Percentiles rank a stretch among this genome's conserved stretches.
Evolutionary conservation across 768 basidiomycete genomes (phyloP).

Genomic region (Zangia roseola): DNA sequence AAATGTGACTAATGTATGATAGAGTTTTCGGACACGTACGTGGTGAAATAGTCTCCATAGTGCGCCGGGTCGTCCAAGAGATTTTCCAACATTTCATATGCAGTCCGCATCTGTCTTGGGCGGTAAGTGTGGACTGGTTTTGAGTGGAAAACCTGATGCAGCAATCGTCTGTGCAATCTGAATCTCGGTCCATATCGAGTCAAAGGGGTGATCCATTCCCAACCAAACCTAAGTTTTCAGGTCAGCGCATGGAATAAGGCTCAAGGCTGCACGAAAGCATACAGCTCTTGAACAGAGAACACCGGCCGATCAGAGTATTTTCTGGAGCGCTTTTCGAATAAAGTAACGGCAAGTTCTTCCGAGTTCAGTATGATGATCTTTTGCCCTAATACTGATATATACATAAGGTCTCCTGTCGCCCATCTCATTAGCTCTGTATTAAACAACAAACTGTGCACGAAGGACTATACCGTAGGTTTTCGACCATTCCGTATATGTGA

Average conservation of each 20-base stretch:
- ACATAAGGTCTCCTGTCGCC: slow-evolving; percentile 10
- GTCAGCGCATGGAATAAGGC: neutral
- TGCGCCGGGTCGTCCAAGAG: slow-evolving; percentile 7
- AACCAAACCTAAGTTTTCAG: slow-evolving; percentile 22
- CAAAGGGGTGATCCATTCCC: slow-evolving; percentile 5
- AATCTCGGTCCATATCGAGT: slow-evolving; percentile 23
- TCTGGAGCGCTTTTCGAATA: slow-evolving; percentile 51
- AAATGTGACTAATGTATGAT: neutral
- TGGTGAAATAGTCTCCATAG: slow-evolving; percentile 11
- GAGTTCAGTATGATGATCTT: slow-evolving; percentile 51
- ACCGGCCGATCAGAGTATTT: slow-evolving; percentile 42
- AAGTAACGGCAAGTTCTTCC: slow-evolving; percentile 42
- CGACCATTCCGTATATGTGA: slow-evolving; percentile 19
- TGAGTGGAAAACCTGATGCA: slow-evolving; percentile 17
- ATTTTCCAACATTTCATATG: slow-evolving; percentile 6
- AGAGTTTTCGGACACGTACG: slow-evolving; percentile 1
- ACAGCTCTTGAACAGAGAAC: slow-evolving; percentile 1
- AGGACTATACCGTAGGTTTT: slow-evolving; percentile 15
- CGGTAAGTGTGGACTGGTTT: slow-evolving; percentile 14
- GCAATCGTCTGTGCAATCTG: slow-evolving; percentile 21
- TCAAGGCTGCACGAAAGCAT: neutral
- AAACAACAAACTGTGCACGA: neutral
- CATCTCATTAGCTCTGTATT: no score
- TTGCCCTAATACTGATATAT: slow-evolving; percentile 36
- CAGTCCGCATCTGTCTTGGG: slow-evolving; percentile 10